Base-by-base conservation (phyloP, 106 monocot species). In the Dioscorea dumetorum region DNA sequence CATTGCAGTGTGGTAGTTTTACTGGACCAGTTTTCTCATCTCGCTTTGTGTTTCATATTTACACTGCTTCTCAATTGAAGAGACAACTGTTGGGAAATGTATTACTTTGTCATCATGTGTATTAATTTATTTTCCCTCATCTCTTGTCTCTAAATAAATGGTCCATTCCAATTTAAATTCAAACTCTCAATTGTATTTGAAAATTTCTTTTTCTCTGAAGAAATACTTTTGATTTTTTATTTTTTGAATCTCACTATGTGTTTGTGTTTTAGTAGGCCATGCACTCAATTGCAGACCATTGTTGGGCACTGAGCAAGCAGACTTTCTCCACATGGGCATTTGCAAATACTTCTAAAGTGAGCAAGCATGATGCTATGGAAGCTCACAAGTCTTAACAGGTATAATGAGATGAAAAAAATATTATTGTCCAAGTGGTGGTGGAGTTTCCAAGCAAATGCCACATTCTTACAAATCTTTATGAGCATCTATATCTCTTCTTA, bases 241-340 rank as follows among this genome's bases (percentile, higher is more conserved):
- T 8, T 41, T 41, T 41, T 41, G 41, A 6, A 41, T 41, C 41
- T 41, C 41, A 41, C 41, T 41, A 1, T 3, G 9, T 41, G 9
- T 41, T 10, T 41, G 10, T 41, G 10, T 28, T 41, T 41, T 41
- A 41, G 41, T 41, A 41, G 41, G 54, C 0, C 54, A 18, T 31
- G 32, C 62, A 62, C 62, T 62, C 62, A 62, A 41, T 62, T 32
- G 33, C 62, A 62, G 6, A 32, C 17, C 62, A 62, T n/a, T 32
- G 33, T 62, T 62, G 62, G n/a, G 33, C 2, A 12, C 62, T 33
- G 33, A 13, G 62, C 32, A 62, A 33, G 32, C 28, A 59, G 59
- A 21, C 59, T 59, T 22, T 59, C 59, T 54, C 54, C 54, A 54
- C 54, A 18, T 19, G 54, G 54, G 19, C 7, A 12, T 12, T 60